These are phyloP conservation scores for Phytophthora sp. DNA, from an alignment of 352 stramenopile genomes.

Conservation along the genomic window DNA sequence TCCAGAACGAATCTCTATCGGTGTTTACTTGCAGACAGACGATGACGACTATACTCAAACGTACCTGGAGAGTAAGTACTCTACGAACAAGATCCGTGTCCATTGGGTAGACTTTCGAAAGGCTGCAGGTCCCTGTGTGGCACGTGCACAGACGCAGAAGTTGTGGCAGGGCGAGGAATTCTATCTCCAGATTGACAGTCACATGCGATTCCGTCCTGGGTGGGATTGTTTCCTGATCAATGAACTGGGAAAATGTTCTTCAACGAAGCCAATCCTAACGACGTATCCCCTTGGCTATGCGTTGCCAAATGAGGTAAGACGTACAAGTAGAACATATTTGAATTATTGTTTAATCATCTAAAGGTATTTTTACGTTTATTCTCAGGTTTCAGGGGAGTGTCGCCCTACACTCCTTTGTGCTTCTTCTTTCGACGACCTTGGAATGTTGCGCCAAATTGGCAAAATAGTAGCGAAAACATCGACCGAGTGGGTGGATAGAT, in stretches of 20 bases:
- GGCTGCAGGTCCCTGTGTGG: slow-evolving; percentile 91
- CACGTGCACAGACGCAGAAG: slow-evolving; percentile 77
- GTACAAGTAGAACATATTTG: background rate
- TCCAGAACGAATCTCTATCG: slow-evolving; percentile 78
- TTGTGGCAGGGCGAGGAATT: slow-evolving; percentile 88
- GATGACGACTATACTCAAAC: slow-evolving; percentile 44
- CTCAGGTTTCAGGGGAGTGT: slow-evolving; percentile 51
- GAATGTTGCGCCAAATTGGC: slow-evolving; percentile 64
- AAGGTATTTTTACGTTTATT: background rate
- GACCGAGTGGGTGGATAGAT: slow-evolving; percentile 32
- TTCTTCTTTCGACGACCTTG: slow-evolving; percentile 57
- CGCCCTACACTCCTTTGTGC: slow-evolving; percentile 71
- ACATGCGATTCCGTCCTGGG: slow-evolving; percentile 86
- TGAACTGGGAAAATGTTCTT: slow-evolving; percentile 57
- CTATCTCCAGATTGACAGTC: slow-evolving; percentile 95
- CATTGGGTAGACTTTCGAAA: slow-evolving; percentile 68
- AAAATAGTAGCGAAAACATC: slow-evolving; percentile 52
- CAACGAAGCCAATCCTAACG: slow-evolving; percentile 86
- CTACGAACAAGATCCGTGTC: slow-evolving; percentile 47
- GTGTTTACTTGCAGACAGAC: slow-evolving; percentile 90
- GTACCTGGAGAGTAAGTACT: slow-evolving; percentile 51
- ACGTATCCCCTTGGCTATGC: slow-evolving; percentile 94
- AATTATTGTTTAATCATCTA: background rate
- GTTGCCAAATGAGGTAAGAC: slow-evolving; percentile 67
- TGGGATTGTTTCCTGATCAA: slow-evolving; percentile 93